phyloP scores from a whole-genome alignment of 2,329 filamentous ascomycete genomes.

The Nannizzia gypsea region DNA sequence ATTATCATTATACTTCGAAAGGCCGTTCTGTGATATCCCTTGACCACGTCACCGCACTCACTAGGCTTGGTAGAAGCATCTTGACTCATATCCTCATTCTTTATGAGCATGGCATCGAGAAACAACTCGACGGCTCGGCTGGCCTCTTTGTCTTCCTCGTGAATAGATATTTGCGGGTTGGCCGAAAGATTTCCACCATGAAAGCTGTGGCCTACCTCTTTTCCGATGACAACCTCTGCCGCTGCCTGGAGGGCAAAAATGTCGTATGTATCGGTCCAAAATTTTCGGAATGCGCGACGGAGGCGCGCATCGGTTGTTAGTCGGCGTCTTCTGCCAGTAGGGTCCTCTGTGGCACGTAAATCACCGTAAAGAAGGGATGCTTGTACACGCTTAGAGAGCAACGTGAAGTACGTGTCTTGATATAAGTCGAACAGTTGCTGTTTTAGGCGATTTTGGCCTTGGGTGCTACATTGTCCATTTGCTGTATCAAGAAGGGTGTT shows the following conservation, averaged over 20 bases:
- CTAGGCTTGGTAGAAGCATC: conserved; percentile 12
- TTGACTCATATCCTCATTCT: conserved; percentile 42
- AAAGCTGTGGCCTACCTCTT: conserved; percentile 25
- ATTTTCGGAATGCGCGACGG: conserved; percentile 43
- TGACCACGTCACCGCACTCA: conserved; percentile 22
- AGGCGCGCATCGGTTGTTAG: conserved; percentile 47
- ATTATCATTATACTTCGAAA: conserved; percentile 50
- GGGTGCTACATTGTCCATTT: conserved; percentile 11
- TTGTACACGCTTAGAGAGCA: conserved; percentile 46
- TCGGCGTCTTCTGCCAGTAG: conserved; percentile 34
- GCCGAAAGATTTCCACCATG: conserved; percentile 7
- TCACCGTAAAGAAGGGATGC: conserved; percentile 48
- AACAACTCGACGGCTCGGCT: conserved; percentile 40
- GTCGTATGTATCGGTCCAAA: conserved; percentile 50
- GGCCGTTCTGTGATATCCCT: conserved; percentile 44
- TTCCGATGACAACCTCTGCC: conserved; percentile 49
- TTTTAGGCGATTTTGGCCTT: conserved; percentile 29
- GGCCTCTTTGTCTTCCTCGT: conserved; percentile 18
- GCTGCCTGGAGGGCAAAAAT: conserved; percentile 40
- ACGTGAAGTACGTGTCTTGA: conserved; percentile 39
- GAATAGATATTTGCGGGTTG: background rate
- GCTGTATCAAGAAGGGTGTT: conserved; percentile 43
- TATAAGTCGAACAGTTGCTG: conserved; percentile 43
- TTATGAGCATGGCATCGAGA: conserved; percentile 46
- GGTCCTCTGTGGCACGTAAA: conserved; percentile 44